Evolutionary conservation across 192 early-diverging fungal species (phyloP).

Genomic region (Coemansia sp.): DNA sequence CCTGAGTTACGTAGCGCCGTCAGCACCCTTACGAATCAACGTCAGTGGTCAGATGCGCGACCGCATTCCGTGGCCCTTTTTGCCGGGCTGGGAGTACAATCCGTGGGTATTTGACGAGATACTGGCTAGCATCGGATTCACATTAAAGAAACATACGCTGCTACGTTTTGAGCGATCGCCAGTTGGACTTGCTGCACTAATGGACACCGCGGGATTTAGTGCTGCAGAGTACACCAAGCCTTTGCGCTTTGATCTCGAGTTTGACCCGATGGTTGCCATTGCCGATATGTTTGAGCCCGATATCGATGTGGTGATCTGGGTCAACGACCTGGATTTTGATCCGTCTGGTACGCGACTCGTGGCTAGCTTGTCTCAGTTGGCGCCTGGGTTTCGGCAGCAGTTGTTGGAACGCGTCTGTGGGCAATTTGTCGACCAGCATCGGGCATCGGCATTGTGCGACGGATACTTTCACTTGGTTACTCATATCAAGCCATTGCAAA

Average conservation of each 20-base stretch:
- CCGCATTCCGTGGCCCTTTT: conserved; percentile 71
- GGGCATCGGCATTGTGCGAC: conserved; percentile 17
- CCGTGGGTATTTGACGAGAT: conserved; percentile 79
- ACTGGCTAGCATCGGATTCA: conserved; percentile 72
- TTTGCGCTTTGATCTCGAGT: conserved; percentile 26
- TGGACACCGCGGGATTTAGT: conserved; percentile 13
- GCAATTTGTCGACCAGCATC: conserved; percentile 44
- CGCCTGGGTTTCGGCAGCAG: conserved; percentile 40
- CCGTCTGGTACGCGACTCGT: conserved; percentile 15
- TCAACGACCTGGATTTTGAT: conserved; percentile 50
- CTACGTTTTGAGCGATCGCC: conserved; percentile 67
- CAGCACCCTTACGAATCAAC: conserved; percentile 71
- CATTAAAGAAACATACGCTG: conserved; percentile 73
- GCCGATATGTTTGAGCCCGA: conserved; percentile 44
- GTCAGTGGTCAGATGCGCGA: conserved; percentile 66
- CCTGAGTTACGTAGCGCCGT: conserved; percentile 67
- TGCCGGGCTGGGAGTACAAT: conserved; percentile 57
- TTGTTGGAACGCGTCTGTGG: conserved; percentile 41
- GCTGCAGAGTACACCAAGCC: conserved; percentile 30
- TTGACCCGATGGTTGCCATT: conserved; percentile 46
- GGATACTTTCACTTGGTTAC: conserved; percentile 60
- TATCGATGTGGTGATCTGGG: conserved; percentile 54
- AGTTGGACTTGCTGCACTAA: conserved; percentile 38
- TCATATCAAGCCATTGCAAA: conserved; percentile 53
- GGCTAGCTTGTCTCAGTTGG: conserved; percentile 27